phyloP scores from a whole-genome alignment of 768 basidiomycete genomes.

The Mycena floridula region DNA sequence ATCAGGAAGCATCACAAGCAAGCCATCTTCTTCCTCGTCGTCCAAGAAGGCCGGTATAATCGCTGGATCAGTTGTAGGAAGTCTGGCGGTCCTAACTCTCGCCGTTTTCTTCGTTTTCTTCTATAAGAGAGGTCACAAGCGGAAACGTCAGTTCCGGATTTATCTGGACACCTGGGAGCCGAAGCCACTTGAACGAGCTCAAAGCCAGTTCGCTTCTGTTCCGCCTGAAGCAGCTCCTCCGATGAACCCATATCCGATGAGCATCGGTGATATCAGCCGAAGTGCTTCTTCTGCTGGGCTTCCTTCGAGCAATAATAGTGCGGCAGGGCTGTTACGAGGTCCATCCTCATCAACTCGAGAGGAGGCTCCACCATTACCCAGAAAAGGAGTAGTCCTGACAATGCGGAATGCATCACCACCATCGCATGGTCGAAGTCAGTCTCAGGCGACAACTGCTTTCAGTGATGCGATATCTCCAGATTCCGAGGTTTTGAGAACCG shows the following conservation, averaged over 20 bases:
- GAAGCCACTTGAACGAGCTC: no score
- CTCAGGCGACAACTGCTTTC: neutral
- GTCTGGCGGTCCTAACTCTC: constrained; percentile 1
- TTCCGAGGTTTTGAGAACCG: constrained; percentile 3
- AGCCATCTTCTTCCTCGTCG: neutral
- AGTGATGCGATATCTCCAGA: neutral
- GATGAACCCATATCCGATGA: no score
- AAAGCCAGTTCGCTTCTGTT: no score
- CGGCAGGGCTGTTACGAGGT: neutral
- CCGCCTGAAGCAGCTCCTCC: no score
- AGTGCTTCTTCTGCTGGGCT: no score
- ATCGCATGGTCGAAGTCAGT: neutral
- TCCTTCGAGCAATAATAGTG: no score
- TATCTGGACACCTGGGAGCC: no score
- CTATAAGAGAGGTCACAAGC: no score
- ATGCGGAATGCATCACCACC: neutral
- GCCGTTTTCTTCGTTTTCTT: constrained; percentile 5
- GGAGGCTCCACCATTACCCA: neutral
- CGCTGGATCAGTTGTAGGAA: constrained; percentile 9
- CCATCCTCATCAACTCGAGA: neutral
- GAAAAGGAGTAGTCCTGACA: neutral
- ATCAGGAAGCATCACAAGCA: neutral
- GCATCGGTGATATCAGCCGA: no score
- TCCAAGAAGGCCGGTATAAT: constrained; percentile 1
- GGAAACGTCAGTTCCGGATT: no score